Evolutionary conservation across 1,139 yeast genomes (phyloP), one percentile per base, ranked within the genome.

Genomic region (Candida tetrigidarum): DNA sequence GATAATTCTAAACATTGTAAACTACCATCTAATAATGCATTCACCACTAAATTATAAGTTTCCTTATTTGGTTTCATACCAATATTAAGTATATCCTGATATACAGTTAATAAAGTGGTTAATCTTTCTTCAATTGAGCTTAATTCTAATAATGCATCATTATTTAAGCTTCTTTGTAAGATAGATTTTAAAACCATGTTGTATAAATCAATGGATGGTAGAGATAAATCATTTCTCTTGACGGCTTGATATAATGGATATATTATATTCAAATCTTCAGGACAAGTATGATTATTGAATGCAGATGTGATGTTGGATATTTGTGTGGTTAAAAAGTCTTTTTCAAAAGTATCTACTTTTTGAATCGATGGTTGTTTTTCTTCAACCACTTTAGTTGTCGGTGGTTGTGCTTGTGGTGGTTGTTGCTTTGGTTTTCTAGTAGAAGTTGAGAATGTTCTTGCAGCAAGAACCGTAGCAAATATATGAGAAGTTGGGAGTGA

Each of bases 51-150:
- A 51, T 77, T 69, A 59, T 77, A 85, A 5, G 87, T 83, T 25
- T 69, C 69, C 32, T 58, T 54, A 32, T 75, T 70, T 16, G 93
- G 93, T 55, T 80, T 83, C 33, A 81, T 50, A 44, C 65, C 70
- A 45, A 65, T 69, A 47, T 44, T 40, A 20, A 86, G 69, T 55
- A 84, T 64, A 56, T 84, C 91, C 44, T 85, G 87, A 59, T 86
- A 86, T 32, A 84, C 81, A 12, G 83, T 83, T 50, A 86, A 66
- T 48, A 86, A 60, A 44, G 75, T 80, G 3, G 88, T 84, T 55
- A 85, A 69, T 54, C 66, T 65, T 19, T 59, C 52, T 51, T 74
- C 80, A 12, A 69, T 62, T 15, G 66, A 62, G 25, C 57, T 62
- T 5, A 68, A 44, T 3, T 56, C 45, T 2, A 40, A 18, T 9